phyloP scores from a whole-genome alignment of 768 basidiomycete genomes.

The Hericium alpestre region DNA sequence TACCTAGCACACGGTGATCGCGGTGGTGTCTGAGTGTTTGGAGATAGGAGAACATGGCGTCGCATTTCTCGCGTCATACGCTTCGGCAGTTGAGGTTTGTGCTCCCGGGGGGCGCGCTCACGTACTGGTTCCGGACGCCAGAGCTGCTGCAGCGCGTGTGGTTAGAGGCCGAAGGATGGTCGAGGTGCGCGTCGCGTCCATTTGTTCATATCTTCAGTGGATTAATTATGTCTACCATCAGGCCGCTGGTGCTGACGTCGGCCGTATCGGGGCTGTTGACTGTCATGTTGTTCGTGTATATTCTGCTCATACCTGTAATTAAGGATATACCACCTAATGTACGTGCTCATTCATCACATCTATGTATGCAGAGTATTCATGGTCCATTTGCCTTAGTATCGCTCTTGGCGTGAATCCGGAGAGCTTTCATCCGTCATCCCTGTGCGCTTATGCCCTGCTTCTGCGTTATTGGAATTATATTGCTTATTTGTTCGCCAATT shows the following conservation, averaged over 20 bases:
- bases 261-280: constrained; percentile 49
- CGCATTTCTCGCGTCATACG: constrained; percentile 29
- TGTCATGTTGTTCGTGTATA: constrained; percentile 59
- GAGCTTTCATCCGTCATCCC: constrained; percentile 61
- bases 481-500: background rate
- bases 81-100: constrained; percentile 66
- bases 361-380: background rate
- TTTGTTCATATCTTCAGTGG: background rate
- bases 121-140: constrained; percentile 51
- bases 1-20: too few relatives aligned
- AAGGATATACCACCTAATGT: constrained; percentile 63
- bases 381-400: constrained; percentile 37
- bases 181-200: constrained; percentile 27
- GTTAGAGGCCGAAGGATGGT: constrained; percentile 38
- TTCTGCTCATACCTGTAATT: constrained; percentile 57
- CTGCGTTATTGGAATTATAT: background rate
- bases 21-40: too few relatives aligned
- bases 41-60: background rate
- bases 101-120: constrained; percentile 54
- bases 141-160: constrained; percentile 36
- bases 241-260: constrained; percentile 44
- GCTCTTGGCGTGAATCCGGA: constrained; percentile 63
- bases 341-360: constrained; percentile 18
- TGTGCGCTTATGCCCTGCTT: constrained; percentile 15
- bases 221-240: constrained; percentile 16